A percentile compares a stretch with the other conserved stretches of the same genome.
Evolutionary conservation across 805 yeast species (phyloP).

Genomic region (Teunomyces kruisii): DNA sequence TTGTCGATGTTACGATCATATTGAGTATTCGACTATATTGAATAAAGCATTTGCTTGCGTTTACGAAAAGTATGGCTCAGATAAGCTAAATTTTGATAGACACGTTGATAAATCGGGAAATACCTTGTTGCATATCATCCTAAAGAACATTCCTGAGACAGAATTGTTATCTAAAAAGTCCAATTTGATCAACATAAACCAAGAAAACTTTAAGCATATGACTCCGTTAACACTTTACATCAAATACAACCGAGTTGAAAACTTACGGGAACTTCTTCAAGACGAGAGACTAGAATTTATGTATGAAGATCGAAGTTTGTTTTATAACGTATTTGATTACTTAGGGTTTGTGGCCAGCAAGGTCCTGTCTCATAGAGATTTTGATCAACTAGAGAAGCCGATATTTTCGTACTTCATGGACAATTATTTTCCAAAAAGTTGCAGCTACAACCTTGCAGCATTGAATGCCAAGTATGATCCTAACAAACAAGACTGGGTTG

Average conservation of each 20-base stretch:
- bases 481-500: conserved; percentile 31
- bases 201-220: conserved; percentile 53
- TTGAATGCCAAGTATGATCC: conserved; percentile 37
- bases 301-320: conserved; percentile 32
- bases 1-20: conserved; percentile 79
- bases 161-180: conserved; percentile 19
- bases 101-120: conserved; percentile 78
- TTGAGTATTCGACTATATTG: conserved; percentile 54
- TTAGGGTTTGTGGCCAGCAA: conserved; percentile 34
- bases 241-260: conserved; percentile 64
- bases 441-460: conserved; percentile 20
- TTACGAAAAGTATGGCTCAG: conserved; percentile 38
- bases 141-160: conserved; percentile 43
- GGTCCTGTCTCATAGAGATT: conserved; percentile 13
- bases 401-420: conserved; percentile 21
- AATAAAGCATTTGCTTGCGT: conserved; percentile 45
- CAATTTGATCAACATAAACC: conserved; percentile 51
- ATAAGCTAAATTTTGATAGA: conserved; percentile 47
- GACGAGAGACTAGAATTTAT: conserved; percentile 46
- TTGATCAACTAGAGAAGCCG: conserved; percentile 22
- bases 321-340: conserved; percentile 39
- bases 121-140: conserved; percentile 71
- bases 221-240: conserved; percentile 74
- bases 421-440: conserved; percentile 18
- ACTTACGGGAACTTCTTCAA: conserved; percentile 49